phyloP scores from a whole-genome alignment of 352 stramenopile species.

The Phytophthora brassicae region DNA sequence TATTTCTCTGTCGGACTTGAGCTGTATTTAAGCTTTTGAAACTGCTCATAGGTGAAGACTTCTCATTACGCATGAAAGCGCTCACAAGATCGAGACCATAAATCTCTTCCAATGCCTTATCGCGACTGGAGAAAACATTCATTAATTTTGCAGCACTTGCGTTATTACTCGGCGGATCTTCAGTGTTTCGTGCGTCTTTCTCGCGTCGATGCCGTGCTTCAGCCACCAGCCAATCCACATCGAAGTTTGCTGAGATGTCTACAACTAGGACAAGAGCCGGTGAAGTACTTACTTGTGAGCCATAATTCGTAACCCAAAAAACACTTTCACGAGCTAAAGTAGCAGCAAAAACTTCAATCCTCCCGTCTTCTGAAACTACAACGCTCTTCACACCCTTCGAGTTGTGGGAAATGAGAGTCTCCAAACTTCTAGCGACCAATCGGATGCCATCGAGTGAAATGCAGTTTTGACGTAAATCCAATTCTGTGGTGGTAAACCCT shows the following conservation, averaged over 20 bases:
- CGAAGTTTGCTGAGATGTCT: conserved; percentile 53
- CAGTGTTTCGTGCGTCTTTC: conserved; percentile 4
- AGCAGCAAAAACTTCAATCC: conserved; percentile 53
- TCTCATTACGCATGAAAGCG: conserved; percentile 32
- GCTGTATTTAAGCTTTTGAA: not conserved
- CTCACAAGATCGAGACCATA: conserved; percentile 70
- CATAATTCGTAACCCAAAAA: conserved; percentile 4
- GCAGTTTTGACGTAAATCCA: conserved; percentile 74
- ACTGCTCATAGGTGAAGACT: not conserved
- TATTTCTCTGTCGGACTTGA: conserved; percentile 6
- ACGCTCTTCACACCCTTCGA: conserved; percentile 36
- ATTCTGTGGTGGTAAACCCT: conserved; percentile 22
- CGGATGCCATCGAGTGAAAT: conserved; percentile 70
- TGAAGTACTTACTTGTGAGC: not conserved
- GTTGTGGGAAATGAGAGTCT: conserved; percentile 34
- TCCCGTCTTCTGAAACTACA: conserved; percentile 43
- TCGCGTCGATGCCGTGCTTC: conserved; percentile 27
- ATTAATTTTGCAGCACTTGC: conserved; percentile 11
- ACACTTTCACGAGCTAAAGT: not conserved
- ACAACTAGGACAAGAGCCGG: conserved; percentile 35
- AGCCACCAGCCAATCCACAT: conserved; percentile 36
- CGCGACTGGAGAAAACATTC: conserved; percentile 17
- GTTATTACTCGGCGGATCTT: conserved; percentile 17
- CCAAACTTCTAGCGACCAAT: conserved; percentile 46
- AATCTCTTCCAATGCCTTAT: conserved; percentile 48